phyloP scores from a whole-genome alignment of 768 basidiomycete genomes.

The Epithele typhae region DNA sequence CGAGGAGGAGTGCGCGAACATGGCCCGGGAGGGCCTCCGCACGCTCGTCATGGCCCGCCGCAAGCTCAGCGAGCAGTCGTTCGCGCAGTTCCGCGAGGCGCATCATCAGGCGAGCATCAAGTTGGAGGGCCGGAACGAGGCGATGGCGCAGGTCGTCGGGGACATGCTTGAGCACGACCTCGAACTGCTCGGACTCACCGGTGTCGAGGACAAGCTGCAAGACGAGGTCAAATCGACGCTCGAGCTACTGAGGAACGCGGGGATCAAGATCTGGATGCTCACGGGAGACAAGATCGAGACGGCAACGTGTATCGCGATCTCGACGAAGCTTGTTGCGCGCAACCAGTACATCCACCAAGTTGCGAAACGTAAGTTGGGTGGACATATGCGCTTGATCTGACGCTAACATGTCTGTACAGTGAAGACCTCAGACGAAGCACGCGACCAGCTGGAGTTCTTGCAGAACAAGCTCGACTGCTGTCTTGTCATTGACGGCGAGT shows the following conservation, averaged over 20 bases:
- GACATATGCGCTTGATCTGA: neutral
- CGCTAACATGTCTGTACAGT: conserved; percentile 44
- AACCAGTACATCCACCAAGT: conserved; percentile 98
- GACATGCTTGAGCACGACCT: conserved; percentile 83
- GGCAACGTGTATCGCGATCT: conserved; percentile 96
- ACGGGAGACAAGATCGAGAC: conserved; percentile 99
- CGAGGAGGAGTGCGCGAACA: conserved; percentile 97
- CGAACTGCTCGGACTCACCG: conserved; percentile 89
- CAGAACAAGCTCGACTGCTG: conserved; percentile 96
- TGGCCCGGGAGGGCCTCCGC: conserved; percentile 93
- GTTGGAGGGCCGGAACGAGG: conserved; percentile 77
- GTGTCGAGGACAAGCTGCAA: conserved; percentile 98
- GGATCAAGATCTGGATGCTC: conserved; percentile 99
- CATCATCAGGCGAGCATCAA: conserved; percentile 78
- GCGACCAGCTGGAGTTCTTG: conserved; percentile 88
- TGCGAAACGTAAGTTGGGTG: conserved; percentile 65
- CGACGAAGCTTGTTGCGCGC: conserved; percentile 90
- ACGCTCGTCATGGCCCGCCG: conserved; percentile 93
- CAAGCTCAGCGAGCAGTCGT: conserved; percentile 62
- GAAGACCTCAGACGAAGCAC: conserved; percentile 74
- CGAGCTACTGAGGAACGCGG: conserved; percentile 90
- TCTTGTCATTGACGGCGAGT: conserved; percentile 97
- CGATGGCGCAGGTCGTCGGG: conserved; percentile 69
- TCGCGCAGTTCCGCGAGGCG: conserved; percentile 63
- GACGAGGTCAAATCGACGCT: conserved; percentile 94